These are phyloP conservation scores for Fusarium sp. DNA, from an alignment of 2,329 filamentous ascomycete species.

Conservation along the genomic window DNA sequence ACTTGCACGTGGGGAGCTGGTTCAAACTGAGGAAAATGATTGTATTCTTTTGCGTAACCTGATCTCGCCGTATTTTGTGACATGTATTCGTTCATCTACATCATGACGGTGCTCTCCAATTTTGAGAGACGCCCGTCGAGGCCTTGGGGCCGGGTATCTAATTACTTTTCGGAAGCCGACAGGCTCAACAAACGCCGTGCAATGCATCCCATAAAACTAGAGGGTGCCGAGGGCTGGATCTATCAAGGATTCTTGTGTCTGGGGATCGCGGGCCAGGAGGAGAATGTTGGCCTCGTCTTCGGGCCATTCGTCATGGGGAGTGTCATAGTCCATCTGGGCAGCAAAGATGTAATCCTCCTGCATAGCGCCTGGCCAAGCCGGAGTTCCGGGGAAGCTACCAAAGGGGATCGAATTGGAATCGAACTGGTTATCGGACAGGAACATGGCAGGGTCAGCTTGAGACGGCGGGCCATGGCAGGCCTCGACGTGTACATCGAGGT, in stretches of 20 bases:
- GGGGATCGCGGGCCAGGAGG: constrained; percentile 49
- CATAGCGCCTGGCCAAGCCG: constrained; percentile 40
- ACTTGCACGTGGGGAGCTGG: constrained; percentile 4
- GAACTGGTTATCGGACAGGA: constrained; percentile 39
- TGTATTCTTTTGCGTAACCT: neutral
- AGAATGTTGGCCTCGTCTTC: constrained; percentile 59
- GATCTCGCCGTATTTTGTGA: constrained; percentile 9
- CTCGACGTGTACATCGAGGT: constrained; percentile 61
- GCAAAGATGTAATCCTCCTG: constrained; percentile 51
- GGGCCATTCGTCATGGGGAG: constrained; percentile 56
- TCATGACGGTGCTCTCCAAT: constrained; percentile 15
- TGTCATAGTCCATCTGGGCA: constrained; percentile 48
- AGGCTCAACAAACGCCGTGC: constrained; percentile 16
- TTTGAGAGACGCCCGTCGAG: constrained; percentile 1
- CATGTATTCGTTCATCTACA: constrained; percentile 17
- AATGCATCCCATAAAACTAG: constrained; percentile 3
- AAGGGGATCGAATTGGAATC: constrained; percentile 36
- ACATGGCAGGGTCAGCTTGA: constrained; percentile 35
- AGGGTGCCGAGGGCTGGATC: constrained; percentile 48
- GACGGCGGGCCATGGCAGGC: constrained; percentile 40
- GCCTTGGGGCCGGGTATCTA: constrained; percentile 43
- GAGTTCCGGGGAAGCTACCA: constrained; percentile 26
- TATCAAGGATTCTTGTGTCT: constrained; percentile 42
- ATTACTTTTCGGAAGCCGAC: constrained; percentile 22
- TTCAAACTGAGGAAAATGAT: constrained; percentile 1